These are phyloP conservation scores for Peronospora destructor DNA, from an alignment of 352 stramenopile genomes.

Conservation along the genomic window DNA sequence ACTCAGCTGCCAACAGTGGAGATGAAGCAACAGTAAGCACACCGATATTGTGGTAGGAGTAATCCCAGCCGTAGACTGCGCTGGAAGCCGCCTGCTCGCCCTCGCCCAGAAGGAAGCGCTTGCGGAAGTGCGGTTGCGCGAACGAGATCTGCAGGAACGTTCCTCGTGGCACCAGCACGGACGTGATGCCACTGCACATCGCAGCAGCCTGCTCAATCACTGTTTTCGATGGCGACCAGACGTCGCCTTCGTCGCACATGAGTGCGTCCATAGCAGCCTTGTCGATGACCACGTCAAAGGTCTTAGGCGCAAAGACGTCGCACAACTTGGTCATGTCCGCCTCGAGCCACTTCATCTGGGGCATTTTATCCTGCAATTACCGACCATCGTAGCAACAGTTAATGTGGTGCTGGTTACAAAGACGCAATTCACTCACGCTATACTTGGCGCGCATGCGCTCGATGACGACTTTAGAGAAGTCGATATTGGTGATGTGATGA, in stretches of 20 bases:
- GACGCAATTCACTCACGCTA: conserved; percentile 19
- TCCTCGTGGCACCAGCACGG: conserved; percentile 37
- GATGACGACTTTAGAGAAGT: conserved; percentile 66
- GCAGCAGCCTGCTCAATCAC: conserved; percentile 39
- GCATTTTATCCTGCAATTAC: conserved; percentile 29
- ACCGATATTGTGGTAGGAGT: conserved; percentile 51
- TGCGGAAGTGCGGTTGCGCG: conserved; percentile 76
- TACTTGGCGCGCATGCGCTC: conserved; percentile 56
- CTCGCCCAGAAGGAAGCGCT: conserved; percentile 47
- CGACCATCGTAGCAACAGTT: neutral
- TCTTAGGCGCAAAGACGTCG: conserved; percentile 29
- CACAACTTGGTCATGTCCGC: conserved; percentile 53
- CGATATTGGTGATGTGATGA: conserved; percentile 62
- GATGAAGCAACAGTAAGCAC: conserved; percentile 1
- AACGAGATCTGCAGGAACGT: conserved; percentile 77
- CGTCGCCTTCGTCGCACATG: conserved; percentile 66
- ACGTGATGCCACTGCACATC: conserved; percentile 49
- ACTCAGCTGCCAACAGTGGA: neutral
- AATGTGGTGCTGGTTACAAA: neutral
- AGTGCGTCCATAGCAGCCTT: conserved; percentile 84
- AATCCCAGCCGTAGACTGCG: conserved; percentile 40
- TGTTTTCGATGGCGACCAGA: conserved; percentile 54
- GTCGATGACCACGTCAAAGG: conserved; percentile 77
- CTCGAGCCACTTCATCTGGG: conserved; percentile 47
- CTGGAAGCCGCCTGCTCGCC: conserved; percentile 26